Evolutionary conservation across 495 filamentous ascomycete species (phyloP), one percentile per base, ranked within the genome.

Genomic region (Recurvomyces mirabilis): DNA sequence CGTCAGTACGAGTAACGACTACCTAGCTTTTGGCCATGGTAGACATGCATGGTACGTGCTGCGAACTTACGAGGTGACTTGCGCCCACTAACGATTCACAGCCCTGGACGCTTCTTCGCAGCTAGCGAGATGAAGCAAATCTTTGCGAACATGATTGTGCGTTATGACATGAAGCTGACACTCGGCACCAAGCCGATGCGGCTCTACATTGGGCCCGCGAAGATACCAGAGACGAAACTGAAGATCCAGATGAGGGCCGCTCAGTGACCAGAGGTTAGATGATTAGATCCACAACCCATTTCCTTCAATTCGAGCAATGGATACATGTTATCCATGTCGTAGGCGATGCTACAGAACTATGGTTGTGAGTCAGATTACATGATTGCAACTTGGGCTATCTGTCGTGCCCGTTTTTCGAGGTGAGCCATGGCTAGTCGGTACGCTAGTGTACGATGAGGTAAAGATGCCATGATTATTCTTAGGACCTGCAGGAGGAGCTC

Each of bases 61-160:
- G 18, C 18, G 35, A 23, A 10, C 9, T 4, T 21, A 10, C 19
- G 4, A 14, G 14, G 5, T 23, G 26, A 29, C 26, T 7, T 29
- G 26, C 18, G 37, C 5, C 28, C 12, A 20, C 11, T 17, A 5
- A 17, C 5, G 7, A 5, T 35, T n/a, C 26, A 9, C 32, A 14
- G 68, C 36, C 65, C 65, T 2, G 67, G 67, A 1, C 56, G 67
- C 1, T 68, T 68, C 54, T 69, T 69, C 49, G 65, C 65, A 2
- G 42, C 62, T 5, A 57, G 42, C 32, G 64, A 65, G 60, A 46
- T 69, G 15, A 67, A 68, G 60, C 43, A 65, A 4, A 58, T 63
- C 15, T 39, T 71, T n/a, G 65, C 59, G 17, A 56, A 65, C 31
- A 28, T 66, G 6, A 21, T 71, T 18, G 22, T 61, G 14, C 48